phyloP scores from a whole-genome alignment of 1,284 basidiomycete species.

The Sphaerobolus stellatus region DNA sequence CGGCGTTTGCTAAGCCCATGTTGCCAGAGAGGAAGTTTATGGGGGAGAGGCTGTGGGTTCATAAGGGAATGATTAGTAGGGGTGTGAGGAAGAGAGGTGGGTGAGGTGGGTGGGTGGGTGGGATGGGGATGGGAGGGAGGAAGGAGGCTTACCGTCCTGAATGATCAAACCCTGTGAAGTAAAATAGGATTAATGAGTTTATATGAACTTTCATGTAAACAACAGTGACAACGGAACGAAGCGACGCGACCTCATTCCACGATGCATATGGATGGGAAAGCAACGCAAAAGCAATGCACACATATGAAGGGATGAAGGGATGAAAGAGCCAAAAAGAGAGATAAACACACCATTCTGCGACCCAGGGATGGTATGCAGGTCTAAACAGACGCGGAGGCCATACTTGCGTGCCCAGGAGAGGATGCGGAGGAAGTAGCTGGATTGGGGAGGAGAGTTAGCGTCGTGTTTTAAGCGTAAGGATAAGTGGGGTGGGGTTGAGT shows the following conservation, averaged over 20 bases:
- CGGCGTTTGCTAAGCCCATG: constrained; percentile 75
- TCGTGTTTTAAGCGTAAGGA: too few relatives aligned
- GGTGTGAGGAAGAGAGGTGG: too few relatives aligned
- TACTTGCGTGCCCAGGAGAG: constrained; percentile 87
- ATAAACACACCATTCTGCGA: constrained; percentile 67
- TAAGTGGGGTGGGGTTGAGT: too few relatives aligned
- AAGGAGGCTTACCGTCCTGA: too few relatives aligned
- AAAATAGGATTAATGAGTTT: too few relatives aligned
- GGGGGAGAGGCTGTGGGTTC: constrained; percentile 71
- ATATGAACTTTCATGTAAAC: too few relatives aligned
- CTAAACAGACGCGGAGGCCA: constrained; percentile 81
- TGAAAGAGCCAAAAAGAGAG: constrained; percentile 40
- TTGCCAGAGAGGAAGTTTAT: constrained; percentile 68
- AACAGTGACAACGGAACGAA: too few relatives aligned
- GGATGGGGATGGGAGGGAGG: too few relatives aligned
- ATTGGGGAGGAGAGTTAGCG: constrained; percentile 39
- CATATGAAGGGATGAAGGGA: constrained; percentile 52
- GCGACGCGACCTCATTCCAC: too few relatives aligned
- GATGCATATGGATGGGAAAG: constrained; percentile 87
- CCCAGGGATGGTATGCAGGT: constrained; percentile 68
- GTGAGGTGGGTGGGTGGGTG: too few relatives aligned
- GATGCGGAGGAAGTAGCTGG: constrained; percentile 74
- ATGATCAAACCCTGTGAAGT: too few relatives aligned
- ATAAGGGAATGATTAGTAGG: too few relatives aligned
- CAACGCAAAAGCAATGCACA: constrained; percentile 74